A percentile compares a stretch with the other conserved stretches of the same genome.
Conservation (phyloP, 495 filamentous ascomycete species). For the Penicillium paxilli region DNA sequence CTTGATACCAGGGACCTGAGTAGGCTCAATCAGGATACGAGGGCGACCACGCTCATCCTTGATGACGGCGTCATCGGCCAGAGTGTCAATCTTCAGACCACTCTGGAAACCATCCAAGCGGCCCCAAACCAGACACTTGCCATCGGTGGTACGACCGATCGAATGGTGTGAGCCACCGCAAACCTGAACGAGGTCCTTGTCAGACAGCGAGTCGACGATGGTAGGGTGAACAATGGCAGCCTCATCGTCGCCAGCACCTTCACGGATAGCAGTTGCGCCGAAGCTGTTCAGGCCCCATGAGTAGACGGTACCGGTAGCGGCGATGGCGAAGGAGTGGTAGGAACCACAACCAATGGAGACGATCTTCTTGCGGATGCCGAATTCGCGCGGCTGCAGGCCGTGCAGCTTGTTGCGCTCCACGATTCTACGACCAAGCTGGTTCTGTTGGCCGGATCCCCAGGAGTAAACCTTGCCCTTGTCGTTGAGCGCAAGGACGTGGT, state of each 20-base stretch:
- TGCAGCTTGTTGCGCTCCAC: conserved; percentile 54
- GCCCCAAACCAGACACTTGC: conserved; percentile 60
- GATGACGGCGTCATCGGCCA: conserved; percentile 51
- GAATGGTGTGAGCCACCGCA: conserved; percentile 61
- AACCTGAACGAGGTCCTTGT: conserved; percentile 44
- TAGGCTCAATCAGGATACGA: conserved; percentile 58
- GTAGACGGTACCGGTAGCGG: conserved; percentile 68
- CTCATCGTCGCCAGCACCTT: conserved; percentile 66
- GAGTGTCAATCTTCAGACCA: conserved; percentile 51
- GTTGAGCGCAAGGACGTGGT: conserved; percentile 63
- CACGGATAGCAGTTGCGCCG: conserved; percentile 72
- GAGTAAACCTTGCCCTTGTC: conserved; percentile 55
- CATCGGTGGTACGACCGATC: conserved; percentile 51
- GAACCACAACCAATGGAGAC: conserved; percentile 53
- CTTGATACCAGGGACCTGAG: conserved; percentile 46
- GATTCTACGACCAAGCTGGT: conserved; percentile 63
- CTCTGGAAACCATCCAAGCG: conserved; percentile 59
- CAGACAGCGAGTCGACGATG: conserved; percentile 58
- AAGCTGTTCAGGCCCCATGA: conserved; percentile 90
- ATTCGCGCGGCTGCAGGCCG: conserved; percentile 65
- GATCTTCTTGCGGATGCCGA: conserved; percentile 64
- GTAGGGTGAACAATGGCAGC: conserved; percentile 59
- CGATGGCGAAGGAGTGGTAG: conserved; percentile 71
- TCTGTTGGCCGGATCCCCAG: conserved; percentile 65
- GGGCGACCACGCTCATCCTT: conserved; percentile 48